Evolutionary conservation across 768 basidiomycete genomes (phyloP), one percentile per base, ranked within the genome.

Genomic region (Trametes cinnabarina): DNA sequence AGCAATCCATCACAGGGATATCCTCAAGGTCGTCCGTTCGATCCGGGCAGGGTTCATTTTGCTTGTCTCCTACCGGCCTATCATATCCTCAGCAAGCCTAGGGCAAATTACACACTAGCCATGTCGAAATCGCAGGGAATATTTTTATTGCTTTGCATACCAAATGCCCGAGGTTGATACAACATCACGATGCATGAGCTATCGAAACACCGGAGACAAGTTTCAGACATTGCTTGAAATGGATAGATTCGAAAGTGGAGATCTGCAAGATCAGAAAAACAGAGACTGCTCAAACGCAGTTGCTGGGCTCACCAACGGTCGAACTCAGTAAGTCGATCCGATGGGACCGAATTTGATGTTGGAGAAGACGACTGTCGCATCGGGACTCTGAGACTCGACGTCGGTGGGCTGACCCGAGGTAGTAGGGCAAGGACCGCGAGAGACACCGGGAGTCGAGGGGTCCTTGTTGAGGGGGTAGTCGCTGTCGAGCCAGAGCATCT

Each of bases 281-380:
- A 26, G 25, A 8, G 41, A 20, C 44, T 46, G 23, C 14, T 23
- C 9, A 26, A 26, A 14, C 12, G 15, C 22, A 26, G 25, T 6
- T 44, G 20, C 12, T 10, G 30, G n/a, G 35, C 51, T 25, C 35
- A 53, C 51, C 30, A 22, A 28, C 12, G 17, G 17, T 7, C 1
- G 39, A 19, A 34, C 32, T 46, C 28, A 65, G 63, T 64, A 80
- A 47, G 80, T 81, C 26, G 78, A 75, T 57, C 76, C 77, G 64
- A 82, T 76, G 65, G 73, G 70, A 54, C 80, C 81, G 65, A 76
- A 77, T 66, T 72, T 75, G 74, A 82, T 82, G 76, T 82, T 82
- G 34, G 80, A 81, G 76, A 66, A 82, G 54, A 72, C 76, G 67
- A 82, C 81, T 28, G 71, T 71, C 32, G 78, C 73, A 65, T 73